Conservation (phyloP, 2,329 filamentous ascomycete genomes). For the Cordyceps cicadae region DNA sequence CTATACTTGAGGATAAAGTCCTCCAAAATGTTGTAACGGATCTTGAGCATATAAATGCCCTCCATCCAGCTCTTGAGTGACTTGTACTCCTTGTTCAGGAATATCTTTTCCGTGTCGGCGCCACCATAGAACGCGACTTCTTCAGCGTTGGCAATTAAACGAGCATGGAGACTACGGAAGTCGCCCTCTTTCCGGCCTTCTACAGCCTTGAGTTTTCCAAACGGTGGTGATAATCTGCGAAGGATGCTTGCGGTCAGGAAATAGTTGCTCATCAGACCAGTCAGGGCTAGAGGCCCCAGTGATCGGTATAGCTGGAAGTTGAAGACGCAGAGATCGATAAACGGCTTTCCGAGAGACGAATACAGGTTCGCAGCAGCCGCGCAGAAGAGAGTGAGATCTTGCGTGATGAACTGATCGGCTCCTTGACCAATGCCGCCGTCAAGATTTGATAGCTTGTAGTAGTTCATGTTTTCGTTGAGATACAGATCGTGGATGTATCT, state of each 20-base stretch:
- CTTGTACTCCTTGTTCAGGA: constrained; percentile 85
- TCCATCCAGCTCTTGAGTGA: constrained; percentile 97
- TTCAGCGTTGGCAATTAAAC: constrained; percentile 92
- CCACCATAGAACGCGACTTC: constrained; percentile 97
- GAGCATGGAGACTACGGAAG: constrained; percentile 82
- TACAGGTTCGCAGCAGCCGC: constrained; percentile 86
- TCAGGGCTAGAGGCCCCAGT: constrained; percentile 77
- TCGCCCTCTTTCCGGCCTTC: constrained; percentile 94
- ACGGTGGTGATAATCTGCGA: constrained; percentile 81
- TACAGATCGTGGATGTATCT: constrained; percentile 97
- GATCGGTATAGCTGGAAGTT: constrained; percentile 95
- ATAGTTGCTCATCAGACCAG: constrained; percentile 83
- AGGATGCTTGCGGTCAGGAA: constrained; percentile 88
- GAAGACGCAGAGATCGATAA: constrained; percentile 95
- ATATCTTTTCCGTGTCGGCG: constrained; percentile 87
- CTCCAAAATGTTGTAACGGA: constrained; percentile 97
- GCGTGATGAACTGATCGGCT: constrained; percentile 94
- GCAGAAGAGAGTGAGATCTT: constrained; percentile 93
- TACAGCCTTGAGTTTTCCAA: constrained; percentile 92
- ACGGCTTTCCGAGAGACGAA: constrained; percentile 92
- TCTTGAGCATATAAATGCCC: constrained; percentile 93
- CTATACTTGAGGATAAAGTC: constrained; percentile 98
- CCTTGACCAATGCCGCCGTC: constrained; percentile 89
- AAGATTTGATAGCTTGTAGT: constrained; percentile 88
- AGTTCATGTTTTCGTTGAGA: constrained; percentile 87